Percentiles rank a stretch among this genome's conserved stretches.
These are phyloP conservation scores for Rostrohypoxylon terebratum DNA, from an alignment of 495 filamentous ascomycete genomes.

Conservation along the genomic window DNA sequence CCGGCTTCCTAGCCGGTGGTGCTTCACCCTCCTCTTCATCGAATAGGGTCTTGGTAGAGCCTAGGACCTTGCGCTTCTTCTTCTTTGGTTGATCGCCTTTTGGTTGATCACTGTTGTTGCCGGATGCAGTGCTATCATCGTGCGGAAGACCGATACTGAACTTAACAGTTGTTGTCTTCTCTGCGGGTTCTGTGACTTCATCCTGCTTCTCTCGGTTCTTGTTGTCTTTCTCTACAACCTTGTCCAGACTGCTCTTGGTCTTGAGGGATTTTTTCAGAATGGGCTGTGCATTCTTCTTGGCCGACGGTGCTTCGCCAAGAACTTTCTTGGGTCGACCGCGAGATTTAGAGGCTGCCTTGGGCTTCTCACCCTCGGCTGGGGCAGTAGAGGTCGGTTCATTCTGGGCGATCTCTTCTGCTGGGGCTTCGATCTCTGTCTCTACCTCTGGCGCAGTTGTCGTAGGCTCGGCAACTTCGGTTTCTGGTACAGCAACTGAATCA, in stretches of 20 bases:
- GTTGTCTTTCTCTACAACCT: constrained; percentile 35
- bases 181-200: constrained; percentile 30
- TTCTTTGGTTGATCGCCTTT: constrained; percentile 64
- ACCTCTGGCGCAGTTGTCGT: constrained; percentile 19
- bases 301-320: constrained; percentile 51
- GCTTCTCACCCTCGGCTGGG: constrained; percentile 33
- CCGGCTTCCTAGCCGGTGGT: constrained; percentile 51
- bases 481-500: constrained; percentile 40
- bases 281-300: constrained; percentile 59
- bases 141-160: constrained; percentile 43
- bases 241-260: constrained; percentile 43
- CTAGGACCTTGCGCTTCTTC: constrained; percentile 78
- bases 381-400: constrained; percentile 18
- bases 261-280: constrained; percentile 48
- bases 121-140: constrained; percentile 45
- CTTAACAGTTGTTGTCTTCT: constrained; percentile 50
- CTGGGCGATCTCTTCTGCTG: constrained; percentile 1
- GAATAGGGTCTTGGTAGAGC: constrained; percentile 76
- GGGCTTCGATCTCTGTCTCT: neutral
- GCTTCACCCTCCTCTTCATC: constrained; percentile 78
- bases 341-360: constrained; percentile 46
- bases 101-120: constrained; percentile 51
- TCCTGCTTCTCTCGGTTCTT: constrained; percentile 43
- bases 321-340: constrained; percentile 57
- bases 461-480: constrained; percentile 22